Evolutionary conservation across 345 rosid genomes (phyloP).

Genomic region (Mangifera indica): DNA sequence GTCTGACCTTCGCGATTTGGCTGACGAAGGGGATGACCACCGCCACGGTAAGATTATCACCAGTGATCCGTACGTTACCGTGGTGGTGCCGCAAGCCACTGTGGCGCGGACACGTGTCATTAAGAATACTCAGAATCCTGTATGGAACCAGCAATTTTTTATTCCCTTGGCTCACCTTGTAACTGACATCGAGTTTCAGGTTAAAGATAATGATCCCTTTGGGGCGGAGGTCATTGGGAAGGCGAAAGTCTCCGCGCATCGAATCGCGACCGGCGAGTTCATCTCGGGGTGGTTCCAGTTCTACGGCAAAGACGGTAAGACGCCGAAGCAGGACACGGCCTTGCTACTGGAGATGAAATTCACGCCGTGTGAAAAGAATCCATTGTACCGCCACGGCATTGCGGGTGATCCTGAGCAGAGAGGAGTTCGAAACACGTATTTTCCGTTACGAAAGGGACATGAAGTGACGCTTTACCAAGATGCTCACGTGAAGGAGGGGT

Average conservation of each 20-base stretch:
- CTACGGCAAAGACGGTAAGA: constrained; percentile 41
- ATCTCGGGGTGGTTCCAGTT: constrained; percentile 57
- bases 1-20: background rate
- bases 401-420: constrained; percentile 58
- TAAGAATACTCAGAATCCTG: constrained; percentile 62
- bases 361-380: constrained; percentile 64
- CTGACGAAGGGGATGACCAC: constrained; percentile 17
- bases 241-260: constrained; percentile 48
- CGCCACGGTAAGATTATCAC: constrained; percentile 53
- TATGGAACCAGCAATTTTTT: constrained; percentile 66
- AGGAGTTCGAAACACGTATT: constrained; percentile 71
- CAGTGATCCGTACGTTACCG: constrained; percentile 84
- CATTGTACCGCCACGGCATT: constrained; percentile 46
- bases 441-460: constrained; percentile 76
- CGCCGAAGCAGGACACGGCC: constrained; percentile 53
- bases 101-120: constrained; percentile 79
- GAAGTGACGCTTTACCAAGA: constrained; percentile 76
- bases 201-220: constrained; percentile 80
- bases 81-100: constrained; percentile 82
- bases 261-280: constrained; percentile 37
- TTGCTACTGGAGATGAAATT: constrained; percentile 55
- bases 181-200: constrained; percentile 60
- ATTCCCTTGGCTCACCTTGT: constrained; percentile 75
- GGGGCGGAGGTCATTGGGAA: constrained; percentile 73
- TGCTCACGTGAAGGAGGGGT: constrained; percentile 61